Conservation (phyloP, 1,139 yeast genomes). For the Protomyces pachydermus region DNA sequence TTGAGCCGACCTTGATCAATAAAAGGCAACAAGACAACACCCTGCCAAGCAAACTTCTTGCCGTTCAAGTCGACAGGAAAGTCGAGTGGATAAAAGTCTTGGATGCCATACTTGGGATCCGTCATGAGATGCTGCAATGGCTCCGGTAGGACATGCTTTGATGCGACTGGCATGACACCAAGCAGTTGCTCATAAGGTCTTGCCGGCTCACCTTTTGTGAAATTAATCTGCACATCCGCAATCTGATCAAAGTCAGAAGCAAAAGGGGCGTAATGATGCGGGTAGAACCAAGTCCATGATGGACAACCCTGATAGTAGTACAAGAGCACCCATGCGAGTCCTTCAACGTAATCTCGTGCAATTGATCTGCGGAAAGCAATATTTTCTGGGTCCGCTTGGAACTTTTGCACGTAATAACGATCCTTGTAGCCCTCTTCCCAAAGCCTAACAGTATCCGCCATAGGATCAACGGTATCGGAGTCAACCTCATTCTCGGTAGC, state of each 20-base stretch:
- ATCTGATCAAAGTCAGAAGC: slow-evolving; percentile 76
- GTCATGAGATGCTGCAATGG: slow-evolving; percentile 81
- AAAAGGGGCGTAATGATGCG: slow-evolving; percentile 96
- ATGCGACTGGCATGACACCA: slow-evolving; percentile 94
- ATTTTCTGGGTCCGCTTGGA: slow-evolving; percentile 57
- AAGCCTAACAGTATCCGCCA: slow-evolving; percentile 55
- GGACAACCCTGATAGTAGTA: slow-evolving; percentile 98
- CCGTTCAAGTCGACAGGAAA: slow-evolving; percentile 94
- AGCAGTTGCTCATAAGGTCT: slow-evolving; percentile 92
- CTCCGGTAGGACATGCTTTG: slow-evolving; percentile 78
- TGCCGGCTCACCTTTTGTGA: slow-evolving; percentile 73
- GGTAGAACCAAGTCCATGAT: slow-evolving; percentile 98
- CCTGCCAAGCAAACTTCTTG: slow-evolving; percentile 92
- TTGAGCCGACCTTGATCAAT: slow-evolving; percentile 77
- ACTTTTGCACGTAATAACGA: slow-evolving; percentile 75
- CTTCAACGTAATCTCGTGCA: slow-evolving; percentile 76
- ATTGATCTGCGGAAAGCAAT: slow-evolving; percentile 57
- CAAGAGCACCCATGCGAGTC: slow-evolving; percentile 88
- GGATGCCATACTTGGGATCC: slow-evolving; percentile 70
- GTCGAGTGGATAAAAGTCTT: slow-evolving; percentile 85
- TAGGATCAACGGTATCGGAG: slow-evolving; percentile 31
- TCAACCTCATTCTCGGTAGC: slow-evolving; percentile 2
- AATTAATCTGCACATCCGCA: slow-evolving; percentile 55
- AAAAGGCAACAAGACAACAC: slow-evolving; percentile 82
- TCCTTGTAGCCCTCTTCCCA: slow-evolving; percentile 85